Percentiles rank a stretch among this genome's conserved stretches.
phyloP scores from a whole-genome alignment of 2,329 filamentous ascomycete species.

The Ophiocordyceps unilateralis region DNA sequence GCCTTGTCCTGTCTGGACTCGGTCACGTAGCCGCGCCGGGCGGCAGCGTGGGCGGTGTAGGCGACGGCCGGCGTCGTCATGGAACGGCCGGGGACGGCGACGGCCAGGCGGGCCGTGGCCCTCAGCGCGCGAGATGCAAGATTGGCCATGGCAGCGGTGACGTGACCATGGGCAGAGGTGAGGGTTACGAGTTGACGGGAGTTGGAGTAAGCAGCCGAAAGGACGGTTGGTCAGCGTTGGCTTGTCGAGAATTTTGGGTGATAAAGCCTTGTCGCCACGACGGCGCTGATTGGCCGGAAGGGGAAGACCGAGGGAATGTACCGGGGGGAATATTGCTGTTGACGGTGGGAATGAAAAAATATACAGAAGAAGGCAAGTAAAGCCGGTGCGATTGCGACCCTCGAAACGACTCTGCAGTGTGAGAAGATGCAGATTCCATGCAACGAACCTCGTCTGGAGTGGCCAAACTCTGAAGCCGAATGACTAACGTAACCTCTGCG shows the following conservation, averaged over 20 bases:
- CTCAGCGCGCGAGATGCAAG: slow-evolving; percentile 53
- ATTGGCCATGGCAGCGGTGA: slow-evolving; percentile 35
- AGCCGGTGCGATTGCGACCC: too few relatives aligned
- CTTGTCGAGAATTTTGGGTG: slow-evolving; percentile 10
- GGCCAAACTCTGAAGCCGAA: background rate
- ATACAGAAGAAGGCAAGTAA: too few relatives aligned
- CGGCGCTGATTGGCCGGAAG: slow-evolving; percentile 13
- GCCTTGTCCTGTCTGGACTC: slow-evolving; percentile 65
- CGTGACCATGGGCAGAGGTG: slow-evolving; percentile 4
- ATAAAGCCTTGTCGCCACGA: slow-evolving; percentile 1
- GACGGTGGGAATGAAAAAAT: too few relatives aligned
- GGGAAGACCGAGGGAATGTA: background rate
- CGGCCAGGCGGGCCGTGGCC: slow-evolving; percentile 49
- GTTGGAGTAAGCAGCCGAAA: background rate
- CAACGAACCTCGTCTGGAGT: too few relatives aligned
- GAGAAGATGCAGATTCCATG: too few relatives aligned
- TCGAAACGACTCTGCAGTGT: too few relatives aligned
- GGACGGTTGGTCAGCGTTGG: background rate
- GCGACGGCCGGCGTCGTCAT: slow-evolving; percentile 9
- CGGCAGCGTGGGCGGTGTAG: slow-evolving; percentile 2
- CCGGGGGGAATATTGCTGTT: background rate
- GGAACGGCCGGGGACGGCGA: slow-evolving; percentile 11
- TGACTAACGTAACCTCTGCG: background rate
- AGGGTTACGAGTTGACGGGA: background rate
- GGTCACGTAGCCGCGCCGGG: slow-evolving; percentile 58